Percentiles rank a stretch among this genome's conserved stretches.
Conservation (phyloP, 2,329 filamentous ascomycete species). For the Ramichloridium luteum region DNA sequence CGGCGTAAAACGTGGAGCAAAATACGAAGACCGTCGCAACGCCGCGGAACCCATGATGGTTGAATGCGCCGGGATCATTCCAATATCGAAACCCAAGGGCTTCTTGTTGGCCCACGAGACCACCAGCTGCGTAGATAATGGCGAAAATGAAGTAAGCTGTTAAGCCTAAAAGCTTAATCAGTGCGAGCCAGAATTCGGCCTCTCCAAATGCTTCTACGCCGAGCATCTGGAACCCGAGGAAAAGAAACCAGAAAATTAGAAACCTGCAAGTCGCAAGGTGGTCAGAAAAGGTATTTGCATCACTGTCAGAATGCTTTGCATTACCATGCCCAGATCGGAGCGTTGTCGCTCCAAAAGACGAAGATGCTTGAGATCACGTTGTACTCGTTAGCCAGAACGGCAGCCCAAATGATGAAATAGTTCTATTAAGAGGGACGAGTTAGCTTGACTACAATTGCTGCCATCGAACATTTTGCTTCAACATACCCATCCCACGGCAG, state of each 20-base stretch:
- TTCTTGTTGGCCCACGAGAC: conserved; percentile 19
- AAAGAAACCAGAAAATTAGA: conserved; percentile 30
- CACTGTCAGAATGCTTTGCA: conserved; percentile 29
- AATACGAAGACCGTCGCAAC: conserved; percentile 33
- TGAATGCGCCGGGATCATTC: conserved; percentile 29
- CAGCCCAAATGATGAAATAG: conserved; percentile 57
- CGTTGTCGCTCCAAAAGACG: conserved; percentile 49
- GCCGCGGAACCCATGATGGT: conserved; percentile 28
- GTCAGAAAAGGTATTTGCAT: too few relatives aligned
- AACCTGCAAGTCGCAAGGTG: too few relatives aligned
- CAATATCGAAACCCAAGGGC: conserved; percentile 25
- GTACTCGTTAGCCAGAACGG: conserved; percentile 58
- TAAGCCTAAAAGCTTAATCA: conserved; percentile 28
- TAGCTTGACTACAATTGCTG: too few relatives aligned
- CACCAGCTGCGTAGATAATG: conserved; percentile 27
- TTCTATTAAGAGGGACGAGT: conserved; percentile 32
- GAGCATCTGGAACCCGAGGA: conserved; percentile 29
- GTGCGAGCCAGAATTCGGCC: conserved; percentile 34
- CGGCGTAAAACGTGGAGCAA: conserved; percentile 36
- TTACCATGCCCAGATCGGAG: conserved; percentile 31
- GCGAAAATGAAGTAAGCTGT: conserved; percentile 30
- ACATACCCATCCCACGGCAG: conserved; percentile 57
- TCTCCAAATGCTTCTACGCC: conserved; percentile 32
- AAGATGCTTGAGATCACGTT: conserved; percentile 56
- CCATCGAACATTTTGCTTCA: too few relatives aligned